Evolutionary conservation across 2,329 filamentous ascomycete genomes (phyloP).

Genomic region (Hirsutella thompsonii): DNA sequence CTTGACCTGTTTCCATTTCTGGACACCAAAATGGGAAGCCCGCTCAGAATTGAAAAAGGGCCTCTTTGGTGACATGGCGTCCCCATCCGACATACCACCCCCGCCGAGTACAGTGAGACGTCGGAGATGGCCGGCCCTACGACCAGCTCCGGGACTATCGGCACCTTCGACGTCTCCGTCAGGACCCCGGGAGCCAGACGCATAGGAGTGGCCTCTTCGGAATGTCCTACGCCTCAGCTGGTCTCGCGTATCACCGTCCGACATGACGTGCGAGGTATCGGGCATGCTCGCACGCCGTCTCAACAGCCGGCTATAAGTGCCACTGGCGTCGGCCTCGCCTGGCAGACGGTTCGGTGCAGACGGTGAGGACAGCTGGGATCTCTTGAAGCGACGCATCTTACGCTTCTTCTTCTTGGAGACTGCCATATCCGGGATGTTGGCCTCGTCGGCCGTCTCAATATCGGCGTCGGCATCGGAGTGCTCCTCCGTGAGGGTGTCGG

Average conservation of each 20-base stretch:
- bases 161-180: slow-evolving; percentile 37
- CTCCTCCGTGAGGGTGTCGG: slow-evolving; percentile 40
- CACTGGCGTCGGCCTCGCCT: slow-evolving; percentile 26
- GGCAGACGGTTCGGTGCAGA: slow-evolving; percentile 43
- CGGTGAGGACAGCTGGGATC: slow-evolving; percentile 49
- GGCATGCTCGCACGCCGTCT: slow-evolving; percentile 54
- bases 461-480: slow-evolving; percentile 44
- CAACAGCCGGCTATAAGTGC: slow-evolving; percentile 35
- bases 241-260: slow-evolving; percentile 63
- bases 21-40: slow-evolving; percentile 60
- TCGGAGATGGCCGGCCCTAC: slow-evolving; percentile 49
- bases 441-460: slow-evolving; percentile 74
- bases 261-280: slow-evolving; percentile 49
- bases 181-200: slow-evolving; percentile 31
- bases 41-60: slow-evolving; percentile 52
- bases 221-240: slow-evolving; percentile 36
- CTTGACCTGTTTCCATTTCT: slow-evolving; percentile 90
- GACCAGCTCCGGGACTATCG: slow-evolving; percentile 35
- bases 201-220: slow-evolving; percentile 46
- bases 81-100: slow-evolving; percentile 50
- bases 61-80: slow-evolving; percentile 42
- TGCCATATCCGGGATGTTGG: slow-evolving; percentile 26
- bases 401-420: slow-evolving; percentile 43
- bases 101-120: slow-evolving; percentile 53
- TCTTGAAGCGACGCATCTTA: slow-evolving; percentile 46